phyloP scores from a whole-genome alignment of 1,139 yeast species.

The Magnusiomyces suaveolens region DNA sequence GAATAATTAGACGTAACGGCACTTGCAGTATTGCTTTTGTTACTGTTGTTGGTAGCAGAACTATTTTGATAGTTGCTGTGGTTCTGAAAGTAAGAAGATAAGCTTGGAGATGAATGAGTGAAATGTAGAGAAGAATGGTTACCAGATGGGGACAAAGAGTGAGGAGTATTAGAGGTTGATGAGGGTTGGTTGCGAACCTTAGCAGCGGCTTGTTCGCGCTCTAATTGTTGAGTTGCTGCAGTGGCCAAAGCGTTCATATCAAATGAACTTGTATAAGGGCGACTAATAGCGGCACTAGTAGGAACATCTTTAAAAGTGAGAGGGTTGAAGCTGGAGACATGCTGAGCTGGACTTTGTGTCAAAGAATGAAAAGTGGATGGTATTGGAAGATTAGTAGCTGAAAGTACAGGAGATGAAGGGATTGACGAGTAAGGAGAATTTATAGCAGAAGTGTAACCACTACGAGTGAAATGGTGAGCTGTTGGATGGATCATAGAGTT shows the following conservation, averaged over 20 bases:
- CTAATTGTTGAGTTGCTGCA: conserved; percentile 74
- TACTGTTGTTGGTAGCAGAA: too few species aligned
- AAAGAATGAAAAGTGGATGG: too few species aligned
- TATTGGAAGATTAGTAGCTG: conserved; percentile 2
- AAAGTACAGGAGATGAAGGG: conserved; percentile 19
- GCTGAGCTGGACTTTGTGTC: too few species aligned
- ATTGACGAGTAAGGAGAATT: conserved; percentile 18
- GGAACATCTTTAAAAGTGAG: conserved; percentile 17
- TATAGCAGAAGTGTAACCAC: conserved; percentile 17
- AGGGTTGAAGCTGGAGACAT: too few species aligned
- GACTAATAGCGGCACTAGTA: conserved; percentile 19
- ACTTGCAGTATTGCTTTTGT: too few species aligned
- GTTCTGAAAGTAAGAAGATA: conserved; percentile 45
- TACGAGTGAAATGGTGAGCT: conserved; percentile 8
- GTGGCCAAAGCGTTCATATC: conserved; percentile 71
- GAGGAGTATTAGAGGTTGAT: conserved; percentile 9
- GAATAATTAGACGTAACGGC: too few species aligned
- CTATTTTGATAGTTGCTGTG: too few species aligned
- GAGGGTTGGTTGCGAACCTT: not conserved
- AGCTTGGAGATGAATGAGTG: conserved; percentile 55
- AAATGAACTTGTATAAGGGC: conserved; percentile 31
- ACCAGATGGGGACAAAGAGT: conserved; percentile 17
- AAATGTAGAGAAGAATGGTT: conserved; percentile 35
- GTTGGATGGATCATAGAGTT: not conserved
- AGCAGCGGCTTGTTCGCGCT: conserved; percentile 32